A percentile compares a stretch with the other conserved stretches of the same genome.
These are phyloP conservation scores for Lactuca saligna DNA, from an alignment of 129 eudicot species.

Conservation along the genomic window DNA sequence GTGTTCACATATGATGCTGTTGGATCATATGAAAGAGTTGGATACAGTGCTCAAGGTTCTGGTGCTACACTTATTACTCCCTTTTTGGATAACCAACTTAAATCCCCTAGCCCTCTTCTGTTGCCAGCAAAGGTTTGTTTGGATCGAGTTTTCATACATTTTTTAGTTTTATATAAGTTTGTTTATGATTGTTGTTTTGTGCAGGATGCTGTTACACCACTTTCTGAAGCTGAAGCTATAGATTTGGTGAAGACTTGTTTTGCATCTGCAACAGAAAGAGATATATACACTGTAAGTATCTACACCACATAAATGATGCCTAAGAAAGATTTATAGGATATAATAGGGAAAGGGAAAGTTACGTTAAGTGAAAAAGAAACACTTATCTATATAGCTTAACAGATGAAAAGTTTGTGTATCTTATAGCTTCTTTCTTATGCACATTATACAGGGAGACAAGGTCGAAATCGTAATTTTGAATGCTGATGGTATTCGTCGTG, in stretches of 20 bases:
- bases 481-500: constrained; percentile 52
- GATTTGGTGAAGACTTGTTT: constrained; percentile 96
- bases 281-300: constrained; percentile 71
- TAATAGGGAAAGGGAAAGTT: too few species aligned
- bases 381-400: too few species aligned
- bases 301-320: too few species aligned
- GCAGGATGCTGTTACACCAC: constrained; percentile 98
- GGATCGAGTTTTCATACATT: neutral
- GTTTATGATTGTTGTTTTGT: constrained; percentile 37
- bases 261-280: constrained; percentile 95
- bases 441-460: constrained; percentile 64
- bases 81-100: constrained; percentile 90
- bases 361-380: too few species aligned
- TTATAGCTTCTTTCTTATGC: neutral
- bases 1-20: constrained; percentile 98
- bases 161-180: neutral
- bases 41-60: constrained; percentile 97
- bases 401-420: too few species aligned
- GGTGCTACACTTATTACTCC: constrained; percentile 95
- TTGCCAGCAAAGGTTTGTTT: constrained; percentile 80
- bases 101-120: constrained; percentile 94
- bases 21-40: constrained; percentile 95
- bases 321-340: too few species aligned
- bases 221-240: constrained; percentile 86
- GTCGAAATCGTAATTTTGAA: constrained; percentile 55